Base-by-base conservation (phyloP, 768 basidiomycete genomes). In the Panaeolus papilionaceus region DNA sequence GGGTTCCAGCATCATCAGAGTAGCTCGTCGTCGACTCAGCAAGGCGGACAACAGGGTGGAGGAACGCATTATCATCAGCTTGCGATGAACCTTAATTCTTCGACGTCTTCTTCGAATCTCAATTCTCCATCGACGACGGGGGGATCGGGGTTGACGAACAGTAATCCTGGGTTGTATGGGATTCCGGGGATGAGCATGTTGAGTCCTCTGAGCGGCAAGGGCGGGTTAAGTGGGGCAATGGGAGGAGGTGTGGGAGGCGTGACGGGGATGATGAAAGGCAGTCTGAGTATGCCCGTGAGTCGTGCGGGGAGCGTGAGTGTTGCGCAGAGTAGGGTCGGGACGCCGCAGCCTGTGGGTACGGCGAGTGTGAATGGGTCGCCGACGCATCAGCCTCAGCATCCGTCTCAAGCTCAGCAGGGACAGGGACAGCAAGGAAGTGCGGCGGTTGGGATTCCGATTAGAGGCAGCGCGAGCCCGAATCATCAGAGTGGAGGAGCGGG, bases 261-360 rank as follows among this genome's bases (percentile, higher is more conserved):
- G 65, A 38, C 66, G 47, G 67, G 62, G 47, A 20, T 44, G 62
- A 42, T 69, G 71, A 70, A 66, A 61, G 73, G 79, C 64, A 79
- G 78, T 54, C 73, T 71, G 58, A 81, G 79, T 62, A 75, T 80
- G 26, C 79, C 81, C 16, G 79, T 81, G 7, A 79, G 77, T 37
- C 69, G 81, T 12, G 78, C 79, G 14, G 72, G 76, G 65, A 79
- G 79, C 38, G 68, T 70, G 11, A 62, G 66, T 28, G 69, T 70
- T 4, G 69, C 69, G 40, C 72, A 73, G n/a, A 79, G 76, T 58
- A 71, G 81, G 10, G 75, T 78, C 10, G 80, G 80, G 4, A 82
- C 80, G 10, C 81, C 81, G 3, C 73, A 75, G 68, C 76, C 77
- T 33, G 23, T 38, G 47, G 62, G 47, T 47, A 54, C 47, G 58